Percentiles rank a stretch among this genome's conserved stretches.
These are phyloP conservation scores for Xanthoconium purpureum DNA, from an alignment of 768 basidiomycete species.

Conservation along the genomic window DNA sequence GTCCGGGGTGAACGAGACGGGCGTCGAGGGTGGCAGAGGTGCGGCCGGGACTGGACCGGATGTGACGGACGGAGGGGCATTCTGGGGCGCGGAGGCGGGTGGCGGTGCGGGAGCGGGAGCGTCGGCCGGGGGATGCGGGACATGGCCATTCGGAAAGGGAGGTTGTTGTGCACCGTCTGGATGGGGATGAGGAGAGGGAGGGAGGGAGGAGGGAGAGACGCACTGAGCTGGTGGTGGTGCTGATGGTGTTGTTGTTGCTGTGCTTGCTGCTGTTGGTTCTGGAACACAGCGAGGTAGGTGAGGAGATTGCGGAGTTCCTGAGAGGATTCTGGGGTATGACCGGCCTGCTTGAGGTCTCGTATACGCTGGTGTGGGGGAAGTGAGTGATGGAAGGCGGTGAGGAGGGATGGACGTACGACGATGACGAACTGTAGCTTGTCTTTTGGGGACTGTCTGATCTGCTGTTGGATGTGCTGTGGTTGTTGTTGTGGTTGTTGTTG, in stretches of 20 bases:
- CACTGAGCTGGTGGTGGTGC: constrained; percentile 33
- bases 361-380: constrained; percentile 34
- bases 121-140: constrained; percentile 26
- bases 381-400: rapidly evolving
- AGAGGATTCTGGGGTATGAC: constrained; percentile 44
- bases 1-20: constrained; percentile 74
- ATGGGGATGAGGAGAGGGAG: constrained; percentile 22
- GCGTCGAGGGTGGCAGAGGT: constrained; percentile 59
- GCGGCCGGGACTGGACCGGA: constrained; percentile 51
- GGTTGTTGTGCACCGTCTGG: constrained; percentile 29
- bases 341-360: constrained; percentile 40
- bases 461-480: constrained; percentile 4
- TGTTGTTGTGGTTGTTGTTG: constrained; percentile 17
- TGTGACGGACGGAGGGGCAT: constrained; percentile 38
- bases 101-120: constrained; percentile 13
- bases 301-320: constrained; percentile 43
- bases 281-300: constrained; percentile 35
- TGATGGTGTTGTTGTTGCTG: constrained; percentile 29
- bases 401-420: constrained; percentile 2
- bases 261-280: constrained; percentile 24
- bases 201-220: constrained; percentile 6
- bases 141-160: constrained; percentile 47
- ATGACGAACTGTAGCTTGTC: constrained; percentile 27
- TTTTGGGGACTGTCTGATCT: constrained; percentile 18
- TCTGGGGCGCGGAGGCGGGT: constrained; percentile 27